Conservation (phyloP, 2,329 filamentous ascomycete genomes). For the Orbilia quercus region DNA sequence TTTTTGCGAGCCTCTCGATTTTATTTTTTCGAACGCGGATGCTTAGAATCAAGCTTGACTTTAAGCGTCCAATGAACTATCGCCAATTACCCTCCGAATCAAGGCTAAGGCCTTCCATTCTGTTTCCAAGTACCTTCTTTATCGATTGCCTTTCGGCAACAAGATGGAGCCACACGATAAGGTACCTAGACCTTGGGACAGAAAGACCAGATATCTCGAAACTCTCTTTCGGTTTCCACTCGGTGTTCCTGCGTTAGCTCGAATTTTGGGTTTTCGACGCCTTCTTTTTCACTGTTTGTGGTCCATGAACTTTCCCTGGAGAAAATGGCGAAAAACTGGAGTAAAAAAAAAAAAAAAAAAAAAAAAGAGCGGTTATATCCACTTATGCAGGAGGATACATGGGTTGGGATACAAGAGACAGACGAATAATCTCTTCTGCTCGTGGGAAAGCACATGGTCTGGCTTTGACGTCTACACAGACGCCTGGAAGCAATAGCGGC, state of each 20-base stretch:
- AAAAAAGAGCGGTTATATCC: constrained; percentile 31
- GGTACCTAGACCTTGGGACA: constrained; percentile 20
- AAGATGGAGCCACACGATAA: constrained; percentile 50
- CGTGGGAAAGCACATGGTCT: constrained; percentile 39
- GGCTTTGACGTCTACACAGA: constrained; percentile 55
- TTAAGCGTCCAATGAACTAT: neutral
- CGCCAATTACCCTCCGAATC: constrained; percentile 43
- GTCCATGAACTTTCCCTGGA: constrained; percentile 20
- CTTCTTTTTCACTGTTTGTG: constrained; percentile 19
- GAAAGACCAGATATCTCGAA: constrained; percentile 45
- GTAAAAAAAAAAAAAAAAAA: constrained; percentile 28
- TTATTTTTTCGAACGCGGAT: too few relatives aligned
- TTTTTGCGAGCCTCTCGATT: constrained; percentile 32
- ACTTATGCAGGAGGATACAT: constrained; percentile 54
- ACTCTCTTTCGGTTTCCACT: constrained; percentile 10
- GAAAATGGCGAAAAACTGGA: constrained; percentile 22
- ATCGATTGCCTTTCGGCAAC: constrained; percentile 54
- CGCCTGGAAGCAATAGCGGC: constrained; percentile 41
- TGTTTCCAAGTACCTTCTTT: constrained; percentile 37
- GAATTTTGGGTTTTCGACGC: neutral
- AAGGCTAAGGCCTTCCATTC: constrained; percentile 28
- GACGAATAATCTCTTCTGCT: constrained; percentile 17
- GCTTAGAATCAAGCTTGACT: too few relatives aligned
- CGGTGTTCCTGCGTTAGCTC: constrained; percentile 52
- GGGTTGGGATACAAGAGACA: constrained; percentile 31